Evolutionary conservation across 2,329 filamentous ascomycete species (phyloP), one percentile per base, ranked within the genome.

Genomic region (Polytolypa hystricis): DNA sequence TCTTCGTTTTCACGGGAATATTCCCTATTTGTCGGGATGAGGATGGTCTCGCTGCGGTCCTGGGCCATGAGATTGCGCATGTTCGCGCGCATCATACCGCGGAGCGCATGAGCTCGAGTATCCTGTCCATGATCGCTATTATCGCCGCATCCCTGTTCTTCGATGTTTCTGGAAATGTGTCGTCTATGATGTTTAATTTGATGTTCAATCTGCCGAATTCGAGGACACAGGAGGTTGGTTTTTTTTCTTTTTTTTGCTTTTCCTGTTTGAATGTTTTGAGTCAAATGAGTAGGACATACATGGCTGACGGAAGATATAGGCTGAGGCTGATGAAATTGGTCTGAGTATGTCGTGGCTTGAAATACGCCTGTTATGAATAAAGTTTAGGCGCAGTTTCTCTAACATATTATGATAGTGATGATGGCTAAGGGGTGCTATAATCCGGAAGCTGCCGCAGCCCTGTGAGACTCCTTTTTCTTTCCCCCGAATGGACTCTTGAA

Each of bases 61-160:
- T 79, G 12, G 72, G 71, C 0, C 75, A 79, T 49, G 75, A 79
- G 48, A 78, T 79, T 47, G 72, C 73, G 2, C 75, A 79, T 51
- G 73, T 76, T n/a, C 65, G 74, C 2, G 71, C 71, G 2, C 67
- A 69, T 37, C 71, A 75, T 45, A 54, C 59, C 1, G 69, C 66
- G 0, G 75, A 79, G 52, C 60, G 69, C 5, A 62, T 77, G 58
- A 73, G 68, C 30, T 56, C 53, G 10, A 56, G 50, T 29, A 47
- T 61, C 21, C 29, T 61, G n/a, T 51, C 52, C 2, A 40, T 58
- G 2, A 52, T 53, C 4, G 41, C 52, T 7, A 44, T 55, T 0
- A 43, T 56, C 9, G 39, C 51, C 1, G 38, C 53, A 4, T 50
- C 54, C 2, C 25, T 55, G 11, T 31, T 64, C 7, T 58, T 67